These are phyloP conservation scores for Rhizophagus prolifer DNA, from an alignment of 192 early-diverging fungal genomes.

Conservation along the genomic window DNA sequence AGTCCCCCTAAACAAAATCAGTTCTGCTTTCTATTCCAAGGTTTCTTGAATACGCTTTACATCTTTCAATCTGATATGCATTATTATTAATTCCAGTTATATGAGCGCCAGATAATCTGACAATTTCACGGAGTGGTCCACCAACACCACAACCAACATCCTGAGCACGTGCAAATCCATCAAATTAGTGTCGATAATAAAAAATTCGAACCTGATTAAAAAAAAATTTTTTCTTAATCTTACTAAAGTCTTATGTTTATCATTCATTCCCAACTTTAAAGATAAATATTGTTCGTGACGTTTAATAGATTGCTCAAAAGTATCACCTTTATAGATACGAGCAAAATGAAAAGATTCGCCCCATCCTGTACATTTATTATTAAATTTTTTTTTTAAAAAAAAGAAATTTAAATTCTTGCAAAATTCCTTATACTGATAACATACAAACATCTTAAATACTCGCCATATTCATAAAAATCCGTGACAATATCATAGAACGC, in stretches of 20 bases:
- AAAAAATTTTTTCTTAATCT: conserved; percentile 42
- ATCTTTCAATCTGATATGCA: conserved; percentile 85
- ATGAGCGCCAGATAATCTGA: conserved; percentile 70
- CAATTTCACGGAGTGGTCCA: conserved; percentile 85
- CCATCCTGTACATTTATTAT: conserved; percentile 48
- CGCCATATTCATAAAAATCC: conserved; percentile 49
- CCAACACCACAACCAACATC: conserved; percentile 94
- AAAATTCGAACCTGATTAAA: background rate
- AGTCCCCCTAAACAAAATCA: conserved; percentile 55
- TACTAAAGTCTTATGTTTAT: conserved; percentile 70
- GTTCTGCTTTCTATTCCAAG: conserved; percentile 60
- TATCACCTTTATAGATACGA: conserved; percentile 69
- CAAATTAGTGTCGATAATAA: background rate
- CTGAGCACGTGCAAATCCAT: conserved; percentile 21
- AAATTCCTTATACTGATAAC: background rate
- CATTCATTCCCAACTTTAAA: conserved; percentile 59
- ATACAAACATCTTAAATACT: conserved; percentile 13
- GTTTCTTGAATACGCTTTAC: conserved; percentile 69
- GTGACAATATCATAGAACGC: conserved; percentile 48
- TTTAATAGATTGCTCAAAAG: conserved; percentile 73
- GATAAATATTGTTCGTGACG: conserved; percentile 85
- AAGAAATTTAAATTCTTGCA: background rate
- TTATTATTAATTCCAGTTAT: conserved; percentile 93
- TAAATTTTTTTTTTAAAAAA: background rate
- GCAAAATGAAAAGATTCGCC: conserved; percentile 90